These are phyloP conservation scores for Seminavis robusta DNA, from an alignment of 108 stramenopile genomes.

Conservation along the genomic window DNA sequence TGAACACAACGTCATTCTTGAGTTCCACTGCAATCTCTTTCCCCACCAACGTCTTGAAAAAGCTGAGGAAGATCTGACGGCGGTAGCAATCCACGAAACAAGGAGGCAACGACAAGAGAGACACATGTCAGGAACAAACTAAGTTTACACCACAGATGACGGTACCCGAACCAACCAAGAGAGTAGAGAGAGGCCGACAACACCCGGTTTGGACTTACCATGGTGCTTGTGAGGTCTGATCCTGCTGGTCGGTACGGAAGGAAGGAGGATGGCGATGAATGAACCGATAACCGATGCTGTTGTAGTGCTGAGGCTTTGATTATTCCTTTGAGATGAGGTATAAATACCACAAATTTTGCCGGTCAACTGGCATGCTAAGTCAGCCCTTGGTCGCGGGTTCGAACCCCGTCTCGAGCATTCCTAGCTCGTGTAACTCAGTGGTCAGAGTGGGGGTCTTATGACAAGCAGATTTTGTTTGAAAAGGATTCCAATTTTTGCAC, in stretches of 20 bases:
- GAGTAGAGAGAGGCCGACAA: neutral
- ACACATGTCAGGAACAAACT: too few relatives aligned
- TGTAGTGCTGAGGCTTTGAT: too few relatives aligned
- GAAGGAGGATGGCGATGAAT: too few relatives aligned
- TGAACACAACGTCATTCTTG: conserved; percentile 97
- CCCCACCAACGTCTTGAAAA: conserved; percentile 99
- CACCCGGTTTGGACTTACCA: neutral
- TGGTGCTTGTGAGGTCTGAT: neutral
- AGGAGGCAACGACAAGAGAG: neutral
- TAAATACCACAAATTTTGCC: conserved; percentile 20
- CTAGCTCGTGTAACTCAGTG: conserved; percentile 86
- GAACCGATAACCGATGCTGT: too few relatives aligned
- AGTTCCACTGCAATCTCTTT: conserved; percentile 98
- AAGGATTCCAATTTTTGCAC: too few relatives aligned
- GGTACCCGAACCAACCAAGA: neutral
- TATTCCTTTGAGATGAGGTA: too few relatives aligned
- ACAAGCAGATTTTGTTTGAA: too few relatives aligned
- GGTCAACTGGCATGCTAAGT: conserved; percentile 8
- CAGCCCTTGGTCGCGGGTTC: conserved; percentile 87
- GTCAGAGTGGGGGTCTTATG: conserved; percentile 91
- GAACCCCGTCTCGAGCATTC: conserved; percentile 73
- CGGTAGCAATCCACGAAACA: neutral
- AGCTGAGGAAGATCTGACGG: conserved; percentile 93
- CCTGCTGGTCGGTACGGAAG: too few relatives aligned
- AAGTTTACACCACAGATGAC: too few relatives aligned